Conservation (phyloP, 2,329 filamentous ascomycete species). For the Helicocarpus griseus region DNA sequence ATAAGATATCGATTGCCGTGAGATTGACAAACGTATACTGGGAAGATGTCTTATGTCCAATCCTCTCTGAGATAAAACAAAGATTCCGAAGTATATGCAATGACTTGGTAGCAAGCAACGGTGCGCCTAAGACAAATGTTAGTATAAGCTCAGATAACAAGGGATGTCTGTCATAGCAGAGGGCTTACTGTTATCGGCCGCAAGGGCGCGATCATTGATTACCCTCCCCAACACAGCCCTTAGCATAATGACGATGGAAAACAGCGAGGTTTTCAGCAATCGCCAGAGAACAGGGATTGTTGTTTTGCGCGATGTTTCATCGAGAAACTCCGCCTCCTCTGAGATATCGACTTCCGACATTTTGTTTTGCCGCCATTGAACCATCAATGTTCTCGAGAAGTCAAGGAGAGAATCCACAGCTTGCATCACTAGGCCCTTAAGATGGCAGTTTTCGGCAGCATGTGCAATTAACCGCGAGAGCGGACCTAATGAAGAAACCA, state of each 20-base stretch:
- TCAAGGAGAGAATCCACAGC: conserved; percentile 52
- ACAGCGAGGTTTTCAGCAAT: conserved; percentile 64
- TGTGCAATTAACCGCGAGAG: conserved; percentile 55
- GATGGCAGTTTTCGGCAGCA: conserved; percentile 47
- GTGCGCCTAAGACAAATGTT: conserved; percentile 39
- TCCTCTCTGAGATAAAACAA: conserved; percentile 69
- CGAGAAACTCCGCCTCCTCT: conserved; percentile 54
- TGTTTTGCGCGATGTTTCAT: conserved; percentile 53
- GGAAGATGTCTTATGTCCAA: conserved; percentile 65
- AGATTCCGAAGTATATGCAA: conserved; percentile 66
- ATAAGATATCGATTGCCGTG: conserved; percentile 69
- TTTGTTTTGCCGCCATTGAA: conserved; percentile 65
- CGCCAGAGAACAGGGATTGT: conserved; percentile 68
- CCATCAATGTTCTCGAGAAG: conserved; percentile 57
- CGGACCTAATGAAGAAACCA: conserved; percentile 52
- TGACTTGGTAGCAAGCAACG: conserved; percentile 58
- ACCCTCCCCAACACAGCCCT: conserved; percentile 61
- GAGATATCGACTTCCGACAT: conserved; percentile 62
- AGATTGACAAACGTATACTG: conserved; percentile 78
- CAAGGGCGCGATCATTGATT: conserved; percentile 47
- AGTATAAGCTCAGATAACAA: conserved; percentile 8
- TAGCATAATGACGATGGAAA: conserved; percentile 64
- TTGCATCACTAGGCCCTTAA: conserved; percentile 34
- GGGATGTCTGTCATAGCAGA: background rate
- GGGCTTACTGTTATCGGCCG: conserved; percentile 41